A percentile compares a stretch with the other conserved stretches of the same genome.
These are phyloP conservation scores for peach (Prunus persica) DNA, from an alignment of 306 rosid genomes.

Conservation along the genomic window DNA sequence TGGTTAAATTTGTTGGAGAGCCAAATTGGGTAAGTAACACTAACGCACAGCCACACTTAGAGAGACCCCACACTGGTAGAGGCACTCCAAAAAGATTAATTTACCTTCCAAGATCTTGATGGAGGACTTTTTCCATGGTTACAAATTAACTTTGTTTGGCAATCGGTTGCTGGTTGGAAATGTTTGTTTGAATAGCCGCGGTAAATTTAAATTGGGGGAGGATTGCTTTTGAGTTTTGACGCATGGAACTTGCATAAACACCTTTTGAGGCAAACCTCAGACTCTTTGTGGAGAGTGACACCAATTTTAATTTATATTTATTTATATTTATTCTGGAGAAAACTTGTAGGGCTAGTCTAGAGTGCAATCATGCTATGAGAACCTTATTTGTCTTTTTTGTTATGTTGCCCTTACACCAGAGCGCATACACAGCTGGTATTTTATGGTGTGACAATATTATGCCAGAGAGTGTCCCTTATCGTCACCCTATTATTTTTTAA, in stretches of 20 bases:
- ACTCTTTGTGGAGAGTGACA: background rate
- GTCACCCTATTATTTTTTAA: background rate
- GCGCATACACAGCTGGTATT: background rate
- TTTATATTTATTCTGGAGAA: background rate
- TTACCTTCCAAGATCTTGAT: too few species aligned
- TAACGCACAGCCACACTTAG: background rate
- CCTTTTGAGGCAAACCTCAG: background rate
- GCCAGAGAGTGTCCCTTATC: too few species aligned
- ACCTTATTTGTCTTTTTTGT: too few species aligned
- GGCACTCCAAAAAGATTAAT: too few species aligned
- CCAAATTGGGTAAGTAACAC: background rate
- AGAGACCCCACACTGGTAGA: too few species aligned
- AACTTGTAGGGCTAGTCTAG: background rate
- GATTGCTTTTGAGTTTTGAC: background rate
- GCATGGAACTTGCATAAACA: background rate
- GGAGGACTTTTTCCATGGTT: too few species aligned
- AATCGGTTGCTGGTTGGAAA: too few species aligned
- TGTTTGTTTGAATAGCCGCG: background rate
- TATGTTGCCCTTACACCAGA: background rate
- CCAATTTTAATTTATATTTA: background rate
- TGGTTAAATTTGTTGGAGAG: constrained; percentile 1
- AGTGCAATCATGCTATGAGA: background rate
- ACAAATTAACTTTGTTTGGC: too few species aligned
- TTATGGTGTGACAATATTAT: too few species aligned
- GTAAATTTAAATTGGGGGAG: background rate